Base-by-base conservation (phyloP, 2,329 filamentous ascomycete genomes). In the Zalaria obscura region DNA sequence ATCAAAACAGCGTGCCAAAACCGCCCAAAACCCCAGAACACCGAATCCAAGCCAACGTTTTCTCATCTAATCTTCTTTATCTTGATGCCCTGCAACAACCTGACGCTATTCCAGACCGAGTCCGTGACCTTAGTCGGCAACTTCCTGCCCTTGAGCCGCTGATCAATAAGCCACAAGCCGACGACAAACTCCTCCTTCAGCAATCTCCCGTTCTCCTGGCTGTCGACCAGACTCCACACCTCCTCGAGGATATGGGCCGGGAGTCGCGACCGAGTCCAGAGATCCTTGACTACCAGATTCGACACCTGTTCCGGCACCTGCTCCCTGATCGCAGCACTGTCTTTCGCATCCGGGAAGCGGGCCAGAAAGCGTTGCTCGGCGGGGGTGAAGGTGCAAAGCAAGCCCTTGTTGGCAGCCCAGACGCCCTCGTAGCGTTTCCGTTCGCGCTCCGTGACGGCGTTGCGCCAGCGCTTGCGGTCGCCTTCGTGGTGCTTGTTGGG, bases 381-480 rank as follows among this genome's bases (percentile, higher is more conserved):
- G 9, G 41, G 36, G 5, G 52, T 52, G 39, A 55, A 53, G 7
- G 56, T 47, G 26, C 58, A 53, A 37, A 58, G 50, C 0, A 76
- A 44, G 0, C 83, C 83, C 38, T 77, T 75, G 52, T 91, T 91
- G 35, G 82, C 84, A 1, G 84, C 84, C 83, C 83, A 91, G 1
- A 91, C 73, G 2, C 81, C 84, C 58, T 89, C 84, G 58, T 91
- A 91, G 1, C 84, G 72, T 53, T 82, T 83, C n/a, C 81, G 68
- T 54, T 91, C 83, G 4, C 75, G 67, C 38, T 75, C 71, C 0
- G 80, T 83, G 35, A 91, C 74, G 46, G 76, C 70, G 49, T 88
- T 83, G 35, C 82, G 73, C 84, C 84, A 91, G 5, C 82, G 74
- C 52, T 76, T 79, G 11, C 83, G 73, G 3, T 80, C 72, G 0